Base-by-base conservation (phyloP, 495 filamentous ascomycete species). In the Neurospora terricola region DNA sequence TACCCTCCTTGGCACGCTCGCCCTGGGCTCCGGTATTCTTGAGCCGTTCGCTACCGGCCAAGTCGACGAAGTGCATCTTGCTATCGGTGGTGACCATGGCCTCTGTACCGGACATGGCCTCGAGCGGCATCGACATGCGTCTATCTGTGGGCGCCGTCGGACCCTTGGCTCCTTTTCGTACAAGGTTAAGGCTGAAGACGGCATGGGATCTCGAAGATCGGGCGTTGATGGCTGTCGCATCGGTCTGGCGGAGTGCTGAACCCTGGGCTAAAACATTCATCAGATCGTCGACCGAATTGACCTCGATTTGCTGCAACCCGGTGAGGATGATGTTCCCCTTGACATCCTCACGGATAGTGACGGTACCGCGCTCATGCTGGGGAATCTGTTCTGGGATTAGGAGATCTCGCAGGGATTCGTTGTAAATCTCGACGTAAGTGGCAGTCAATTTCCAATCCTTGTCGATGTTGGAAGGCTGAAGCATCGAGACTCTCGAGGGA, bases 361-460 rank as follows among this genome's bases (percentile, higher is more conserved):
- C 94, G 38, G 83, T 82, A 66, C 86, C 85, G 69, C 96, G 89
- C 78, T 98, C 96, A 70, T 85, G 81, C 36, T 78, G 74, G 12
- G 91, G 88, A 0, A 91, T 86, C 36, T 88, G 84, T 54, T 98
- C 96, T 3, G 93, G 90, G 11, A 98, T 80, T 38, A 99, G 87
- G 66, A 99, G 87, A 85, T 99, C 96, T 73, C 96, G 89, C 69
- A 98, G 84, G 77, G 93, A 90, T 82, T 99, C 96, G 78, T 99
- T 98, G 86, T 99, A 99, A 68, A 99, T 99, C 87, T 99, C 96
- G 70, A 99, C 94, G 78, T 99, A 99, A 12, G 94, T 97, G 8
- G 96, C 96, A 81, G 93, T 96, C 80, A 99, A 84, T 70, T 91
- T 92, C 96, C 96, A 99, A 75, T 87, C 94, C 85, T 92, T 95